Base-by-base conservation (phyloP, 2,329 filamentous ascomycete species). In the Fusarium incarnatum region DNA sequence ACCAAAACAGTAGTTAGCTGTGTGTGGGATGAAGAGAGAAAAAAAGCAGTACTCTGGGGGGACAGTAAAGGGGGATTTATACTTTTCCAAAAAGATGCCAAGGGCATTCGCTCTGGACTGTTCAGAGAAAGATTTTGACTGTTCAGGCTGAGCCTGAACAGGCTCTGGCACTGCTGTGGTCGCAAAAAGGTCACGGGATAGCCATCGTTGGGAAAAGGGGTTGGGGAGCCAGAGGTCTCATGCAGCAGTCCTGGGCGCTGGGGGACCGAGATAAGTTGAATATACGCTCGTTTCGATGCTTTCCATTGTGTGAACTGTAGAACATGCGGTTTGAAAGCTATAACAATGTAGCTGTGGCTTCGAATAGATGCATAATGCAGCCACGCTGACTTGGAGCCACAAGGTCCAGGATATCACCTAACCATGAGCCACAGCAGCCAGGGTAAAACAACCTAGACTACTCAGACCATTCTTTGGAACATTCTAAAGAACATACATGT, bases 191-290 rank as follows among this genome's bases (percentile, higher is more conserved):
- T 27, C 20, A 27, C 27, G n/a, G 23, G 18, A 28, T 20, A 53
- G 18, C 37, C 27, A 13, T 28, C 18, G 49, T 37, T 53, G 49
- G 20, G 49, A 20, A 53, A 41, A 42, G 49, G 34, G 49, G 34
- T 28, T 28, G 20, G 22, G 27, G 10, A 42, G 13, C 23, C 23
- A 20, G 18, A 28, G n/a, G 22, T 11, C 12, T 52, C 48, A 8
- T 28, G 16, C 30, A 12, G 22, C n/a, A 25, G 9, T n/a, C 22
- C 18, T 18, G 23, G 2, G 10, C 18, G 20, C 23, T 8, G 41
- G 48, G 9, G 13, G n/a, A 5, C 12, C 22, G 9, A 16, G 6
- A 22, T 8, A 13, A 15, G 18, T n/a, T 7, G 3, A 22, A 12
- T 27, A 16, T 22, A n/a, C 3, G 8, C 15, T 41, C 41, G 1